These are phyloP conservation scores for Corymbia maculata DNA, from an alignment of 345 rosid genomes.

Conservation along the genomic window DNA sequence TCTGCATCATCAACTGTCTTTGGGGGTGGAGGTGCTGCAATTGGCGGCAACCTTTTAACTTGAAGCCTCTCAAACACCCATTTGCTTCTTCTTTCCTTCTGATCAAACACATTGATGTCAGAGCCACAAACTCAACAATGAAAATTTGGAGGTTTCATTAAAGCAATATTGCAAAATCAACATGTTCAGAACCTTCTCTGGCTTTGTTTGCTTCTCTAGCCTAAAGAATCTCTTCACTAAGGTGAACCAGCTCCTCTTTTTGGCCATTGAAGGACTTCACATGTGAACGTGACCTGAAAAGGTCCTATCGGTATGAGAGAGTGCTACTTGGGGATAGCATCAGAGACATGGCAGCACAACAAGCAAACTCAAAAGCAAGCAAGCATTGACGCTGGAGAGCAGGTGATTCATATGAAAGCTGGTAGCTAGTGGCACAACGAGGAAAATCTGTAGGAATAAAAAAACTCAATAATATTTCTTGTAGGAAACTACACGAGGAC, in stretches of 20 bases:
- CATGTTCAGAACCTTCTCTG: conserved; percentile 50
- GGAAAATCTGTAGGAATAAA: background rate
- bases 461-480: background rate
- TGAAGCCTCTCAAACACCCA: conserved; percentile 61
- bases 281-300: background rate
- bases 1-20: conserved; percentile 2
- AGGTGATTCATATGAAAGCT: background rate
- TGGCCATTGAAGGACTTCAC: conserved; percentile 32
- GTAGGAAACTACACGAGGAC: background rate
- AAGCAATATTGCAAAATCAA: background rate
- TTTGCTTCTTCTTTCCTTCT: conserved; percentile 60
- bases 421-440: background rate
- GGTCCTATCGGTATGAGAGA: background rate
- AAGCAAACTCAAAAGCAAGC: background rate
- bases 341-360: background rate
- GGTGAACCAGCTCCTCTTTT: conserved; percentile 70
- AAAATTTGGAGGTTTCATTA: background rate
- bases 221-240: conserved; percentile 57
- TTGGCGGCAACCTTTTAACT: conserved; percentile 36
- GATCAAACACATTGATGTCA: background rate
- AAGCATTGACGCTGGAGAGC: background rate
- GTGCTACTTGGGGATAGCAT: background rate
- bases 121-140: background rate
- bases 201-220: conserved; percentile 31
- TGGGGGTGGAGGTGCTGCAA: conserved; percentile 35